Conservation (phyloP, 2,329 filamentous ascomycete genomes). For the Madurella mycetomatis region DNA sequence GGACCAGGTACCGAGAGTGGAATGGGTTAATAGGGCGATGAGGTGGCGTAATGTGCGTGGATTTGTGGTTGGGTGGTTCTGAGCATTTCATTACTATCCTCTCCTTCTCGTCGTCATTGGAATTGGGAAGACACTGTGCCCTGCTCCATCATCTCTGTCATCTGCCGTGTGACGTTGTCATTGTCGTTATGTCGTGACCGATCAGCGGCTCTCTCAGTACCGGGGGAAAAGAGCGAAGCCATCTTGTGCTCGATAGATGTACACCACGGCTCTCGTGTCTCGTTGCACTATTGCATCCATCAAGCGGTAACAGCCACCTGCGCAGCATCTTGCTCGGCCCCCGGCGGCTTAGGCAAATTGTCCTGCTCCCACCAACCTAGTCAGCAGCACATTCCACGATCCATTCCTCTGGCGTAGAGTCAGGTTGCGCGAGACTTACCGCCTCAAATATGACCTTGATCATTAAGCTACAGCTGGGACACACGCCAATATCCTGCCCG, state of each 20-base stretch:
- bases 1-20: neutral
- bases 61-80: neutral
- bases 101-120: neutral
- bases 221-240: too few species aligned
- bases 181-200: neutral
- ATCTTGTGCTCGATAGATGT: too few species aligned
- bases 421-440: conserved; percentile 45
- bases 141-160: neutral
- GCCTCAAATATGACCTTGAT: conserved; percentile 89
- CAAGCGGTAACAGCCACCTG: conserved; percentile 41
- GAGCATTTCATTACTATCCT: neutral
- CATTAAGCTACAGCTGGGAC: conserved; percentile 95
- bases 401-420: neutral
- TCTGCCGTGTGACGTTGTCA: neutral
- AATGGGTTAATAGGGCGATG: neutral
- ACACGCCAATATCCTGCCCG: conserved; percentile 87
- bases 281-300: conserved; percentile 5
- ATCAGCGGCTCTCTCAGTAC: too few species aligned
- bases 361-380: conserved; percentile 31
- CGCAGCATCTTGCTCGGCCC: conserved; percentile 29
- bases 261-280: neutral
- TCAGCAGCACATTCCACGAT: neutral
- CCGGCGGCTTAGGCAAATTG: conserved; percentile 40
- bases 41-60: neutral
- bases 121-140: neutral